Base-by-base conservation (phyloP, 139 green algal genomes). In the Bryopsis sp. region DNA sequence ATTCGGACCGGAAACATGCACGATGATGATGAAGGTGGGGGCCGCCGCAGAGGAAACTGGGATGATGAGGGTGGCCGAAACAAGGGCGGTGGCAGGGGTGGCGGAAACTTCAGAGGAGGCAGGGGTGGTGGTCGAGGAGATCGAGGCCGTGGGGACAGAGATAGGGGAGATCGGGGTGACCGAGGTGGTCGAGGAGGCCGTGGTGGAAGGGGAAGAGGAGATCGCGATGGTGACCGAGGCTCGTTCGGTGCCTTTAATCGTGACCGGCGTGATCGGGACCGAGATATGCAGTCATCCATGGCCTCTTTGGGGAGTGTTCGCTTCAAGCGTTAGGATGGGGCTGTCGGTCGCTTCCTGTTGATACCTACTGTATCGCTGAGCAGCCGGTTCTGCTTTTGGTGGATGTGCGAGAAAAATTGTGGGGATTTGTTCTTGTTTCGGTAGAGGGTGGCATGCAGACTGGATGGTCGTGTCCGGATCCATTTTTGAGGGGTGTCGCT, bases 1-100 rank as follows among this genome's bases (percentile, higher is more conserved):
- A 84, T 95, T 76, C 82, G 89, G 71, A 95, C 88, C 11, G 90
- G 87, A 39, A 76, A 76, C 28, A 58, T 89, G 46, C 74, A 82
- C 4, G 78, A 85, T 28, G 81, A 88, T 38, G 85, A 89, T 34
- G 82, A 88, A 6, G 80, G 86, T 3, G 80, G 78, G 47, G 77
- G 70, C 26, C 75, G 74, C 15, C 67, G 80, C 28, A 61, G 78
- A n/a, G 64, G 72, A 37, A 47, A 78, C 19, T 64, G 63, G 31
- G 62, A 68, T 2, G 62, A 68, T 38, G 33, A 59, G 32, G 39
- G 31, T n/a, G 22, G 35, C 7, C 63, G 6, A 35, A 33, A 57
- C 8, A 50, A 32, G 62, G 6, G 29, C 37, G 15, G 43, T n/a
- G 26, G 43, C 5, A 60, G 26, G 5, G n/a, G 34, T 28, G 7